These are phyloP conservation scores for Globisporangium lucens DNA, from an alignment of 352 stramenopile species.

Conservation along the genomic window DNA sequence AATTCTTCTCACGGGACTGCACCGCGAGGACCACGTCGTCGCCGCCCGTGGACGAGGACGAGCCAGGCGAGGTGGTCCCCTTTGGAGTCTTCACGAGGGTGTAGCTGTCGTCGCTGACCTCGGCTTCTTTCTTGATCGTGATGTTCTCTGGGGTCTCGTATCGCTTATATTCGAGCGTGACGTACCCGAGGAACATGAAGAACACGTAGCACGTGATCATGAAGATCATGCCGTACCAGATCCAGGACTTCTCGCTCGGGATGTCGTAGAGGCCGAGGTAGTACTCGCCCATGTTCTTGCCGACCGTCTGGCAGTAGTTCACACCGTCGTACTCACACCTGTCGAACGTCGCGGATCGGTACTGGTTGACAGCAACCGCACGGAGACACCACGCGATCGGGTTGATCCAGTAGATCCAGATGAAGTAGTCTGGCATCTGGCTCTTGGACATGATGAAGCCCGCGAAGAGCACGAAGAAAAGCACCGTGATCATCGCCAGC, in stretches of 20 bases:
- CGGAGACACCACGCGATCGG: slow-evolving; percentile 40
- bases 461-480: slow-evolving; percentile 42
- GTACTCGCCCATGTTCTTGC: slow-evolving; percentile 33
- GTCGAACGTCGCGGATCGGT: slow-evolving; percentile 22
- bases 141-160: slow-evolving; percentile 24
- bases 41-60: neutral
- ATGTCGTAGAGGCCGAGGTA: slow-evolving; percentile 28
- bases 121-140: slow-evolving; percentile 15
- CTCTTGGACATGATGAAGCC: slow-evolving; percentile 32
- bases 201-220: slow-evolving; percentile 26
- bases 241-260: slow-evolving; percentile 24
- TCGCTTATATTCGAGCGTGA: slow-evolving; percentile 27
- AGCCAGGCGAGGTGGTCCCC: neutral
- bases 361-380: slow-evolving; percentile 29
- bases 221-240: slow-evolving; percentile 25
- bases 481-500: slow-evolving; percentile 28
- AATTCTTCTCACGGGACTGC: slow-evolving; percentile 13
- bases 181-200: slow-evolving; percentile 29
- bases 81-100: neutral
- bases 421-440: slow-evolving; percentile 35
- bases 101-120: slow-evolving; percentile 5
- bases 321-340: slow-evolving; percentile 23
- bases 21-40: slow-evolving; percentile 6
- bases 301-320: slow-evolving; percentile 24
- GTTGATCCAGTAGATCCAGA: slow-evolving; percentile 53